Evolutionary conservation across 495 filamentous ascomycete genomes (phyloP), one percentile per base, ranked within the genome.

Genomic region (Pseudevernia furfuracea): DNA sequence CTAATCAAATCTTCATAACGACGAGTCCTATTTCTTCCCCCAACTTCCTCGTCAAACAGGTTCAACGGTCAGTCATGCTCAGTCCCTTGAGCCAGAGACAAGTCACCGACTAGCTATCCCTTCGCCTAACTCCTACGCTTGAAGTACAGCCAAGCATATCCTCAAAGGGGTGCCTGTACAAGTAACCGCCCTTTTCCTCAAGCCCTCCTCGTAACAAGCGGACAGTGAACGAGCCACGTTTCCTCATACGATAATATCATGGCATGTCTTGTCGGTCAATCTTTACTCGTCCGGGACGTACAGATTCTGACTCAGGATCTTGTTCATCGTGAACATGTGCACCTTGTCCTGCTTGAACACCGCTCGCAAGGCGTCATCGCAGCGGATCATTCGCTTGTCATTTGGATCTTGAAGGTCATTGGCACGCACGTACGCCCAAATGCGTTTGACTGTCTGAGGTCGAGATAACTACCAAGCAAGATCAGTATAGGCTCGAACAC

Each of bases 251-350:
- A 32, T 53, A 32, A 1, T 59, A 39, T 59, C 38, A 39, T 59
- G 10, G 34, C 56, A 25, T 37, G 28, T 53, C 17, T 43, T 48
- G 46, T 46, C 21, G 38, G 38, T 44, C 14, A 34, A 15, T 23
- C 6, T 46, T 66, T 68, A 87, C 76, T 89, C 87, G 60, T 87
- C 86, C 43, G 77, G 75, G 43, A 78, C 82, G 69, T 85, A 90
- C 65, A 90, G 73, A 66, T 89, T 86, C 71, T 85, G 80, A 62
- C 82, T 84, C 17, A 90, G 80, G 28, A 90, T 83, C 74, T 89
- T 90, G 77, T 94, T 97, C 92, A 97, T 96, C 49, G 90, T 92
- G 71, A 98, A 97, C 95, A 98, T 98, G 70, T 97, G 90, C 43
- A 98, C 87, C 68, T 84, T 89, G 65, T 92, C 88, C 69, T 87